Conservation (phyloP, 139 green algal species). For the Auxenochlorella protothecoides region DNA sequence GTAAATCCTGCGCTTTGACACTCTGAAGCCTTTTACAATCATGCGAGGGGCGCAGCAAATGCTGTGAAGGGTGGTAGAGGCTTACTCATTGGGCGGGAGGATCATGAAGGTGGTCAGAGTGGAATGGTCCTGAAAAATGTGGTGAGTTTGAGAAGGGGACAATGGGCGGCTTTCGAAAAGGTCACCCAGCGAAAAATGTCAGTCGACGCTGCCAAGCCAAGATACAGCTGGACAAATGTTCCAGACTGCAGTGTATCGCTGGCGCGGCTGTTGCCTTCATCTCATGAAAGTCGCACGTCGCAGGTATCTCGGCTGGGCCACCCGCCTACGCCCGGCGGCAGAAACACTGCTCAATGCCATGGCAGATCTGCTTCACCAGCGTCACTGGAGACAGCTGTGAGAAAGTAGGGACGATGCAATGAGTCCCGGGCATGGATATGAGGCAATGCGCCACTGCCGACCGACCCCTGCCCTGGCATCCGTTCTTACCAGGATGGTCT, state of each 20-base stretch:
- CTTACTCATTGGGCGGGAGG: too few relatives aligned
- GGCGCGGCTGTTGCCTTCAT: not conserved
- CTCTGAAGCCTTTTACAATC: too few relatives aligned
- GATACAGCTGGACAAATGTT: not conserved
- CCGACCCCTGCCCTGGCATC: too few relatives aligned
- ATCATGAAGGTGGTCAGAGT: too few relatives aligned
- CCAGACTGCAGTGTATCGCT: not conserved
- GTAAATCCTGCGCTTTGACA: too few relatives aligned
- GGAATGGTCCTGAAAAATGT: too few relatives aligned
- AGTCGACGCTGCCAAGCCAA: not conserved
- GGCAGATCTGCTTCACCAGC: not conserved
- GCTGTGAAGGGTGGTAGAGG: too few relatives aligned
- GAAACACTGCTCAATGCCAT: not conserved
- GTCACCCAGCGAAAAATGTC: not conserved
- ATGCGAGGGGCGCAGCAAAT: too few relatives aligned
- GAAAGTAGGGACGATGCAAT: not conserved
- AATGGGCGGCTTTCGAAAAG: not conserved
- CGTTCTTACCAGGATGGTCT: too few relatives aligned
- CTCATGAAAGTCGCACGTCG: not conserved
- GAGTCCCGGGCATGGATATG: not conserved
- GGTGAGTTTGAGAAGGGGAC: not conserved
- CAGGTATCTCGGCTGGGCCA: too few relatives aligned
- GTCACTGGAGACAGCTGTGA: not conserved
- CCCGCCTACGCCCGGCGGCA: not conserved
- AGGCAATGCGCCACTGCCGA: too few relatives aligned